Conservation (phyloP, 1,139 yeast species). For the Suhomyces coccinellae region DNA sequence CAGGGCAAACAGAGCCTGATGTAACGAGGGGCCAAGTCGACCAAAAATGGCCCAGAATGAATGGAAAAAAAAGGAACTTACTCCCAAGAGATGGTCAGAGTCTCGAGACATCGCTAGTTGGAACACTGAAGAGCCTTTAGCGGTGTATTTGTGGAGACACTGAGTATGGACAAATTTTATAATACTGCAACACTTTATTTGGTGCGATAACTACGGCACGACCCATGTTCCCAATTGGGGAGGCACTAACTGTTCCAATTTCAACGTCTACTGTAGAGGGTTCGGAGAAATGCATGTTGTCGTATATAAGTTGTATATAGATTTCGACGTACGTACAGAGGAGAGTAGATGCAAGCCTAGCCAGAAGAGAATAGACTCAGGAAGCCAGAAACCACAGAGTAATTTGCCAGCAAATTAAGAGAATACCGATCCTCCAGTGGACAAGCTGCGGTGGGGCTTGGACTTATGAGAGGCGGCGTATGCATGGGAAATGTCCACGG, state of each 20-base stretch:
- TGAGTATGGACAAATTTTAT: slow-evolving; percentile 8
- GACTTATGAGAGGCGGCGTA: slow-evolving; percentile 3
- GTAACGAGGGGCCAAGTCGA: background rate
- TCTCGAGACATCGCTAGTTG: slow-evolving; percentile 5
- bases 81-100: slow-evolving; percentile 7
- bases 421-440: slow-evolving; percentile 21
- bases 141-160: background rate
- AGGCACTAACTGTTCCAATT: background rate
- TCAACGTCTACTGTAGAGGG: background rate
- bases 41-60: background rate
- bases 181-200: slow-evolving; percentile 11
- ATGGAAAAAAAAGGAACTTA: slow-evolving; percentile 2
- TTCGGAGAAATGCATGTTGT: background rate
- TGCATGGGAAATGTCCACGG: background rate
- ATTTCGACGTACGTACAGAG: too few species aligned
- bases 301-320: too few species aligned
- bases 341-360: too few species aligned
- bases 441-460: slow-evolving; percentile 15
- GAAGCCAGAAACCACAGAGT: background rate
- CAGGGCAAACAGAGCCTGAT: background rate
- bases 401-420: slow-evolving; percentile 9
- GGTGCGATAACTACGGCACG: slow-evolving; percentile 12
- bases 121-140: background rate
- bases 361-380: too few species aligned
- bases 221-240: slow-evolving; percentile 2